Evolutionary conservation across 1,284 basidiomycete species (phyloP).

Genomic region (Apiotrichum brassicae): DNA sequence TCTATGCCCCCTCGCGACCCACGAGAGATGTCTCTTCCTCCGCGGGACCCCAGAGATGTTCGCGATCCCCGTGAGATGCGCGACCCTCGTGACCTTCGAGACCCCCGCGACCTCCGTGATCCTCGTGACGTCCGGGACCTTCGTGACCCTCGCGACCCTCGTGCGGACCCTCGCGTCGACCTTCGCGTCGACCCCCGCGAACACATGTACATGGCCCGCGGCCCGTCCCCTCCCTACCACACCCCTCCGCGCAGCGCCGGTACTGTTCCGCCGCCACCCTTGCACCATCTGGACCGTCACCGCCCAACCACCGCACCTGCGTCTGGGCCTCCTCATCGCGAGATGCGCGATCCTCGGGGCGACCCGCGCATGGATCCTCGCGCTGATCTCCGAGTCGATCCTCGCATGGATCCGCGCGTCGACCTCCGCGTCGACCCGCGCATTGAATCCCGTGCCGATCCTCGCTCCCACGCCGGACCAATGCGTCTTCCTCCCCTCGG

Average conservation of each 20-base stretch:
- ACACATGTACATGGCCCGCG: neutral
- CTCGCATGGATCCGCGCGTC: neutral
- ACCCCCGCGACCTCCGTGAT: neutral
- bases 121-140: slow-evolving; percentile 5
- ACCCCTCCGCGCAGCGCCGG: slow-evolving; percentile 11
- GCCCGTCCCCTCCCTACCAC: slow-evolving; percentile 1
- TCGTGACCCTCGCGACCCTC: slow-evolving; percentile 5
- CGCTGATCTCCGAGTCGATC: neutral
- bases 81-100: slow-evolving; percentile 1
- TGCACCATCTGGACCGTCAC: slow-evolving; percentile 3
- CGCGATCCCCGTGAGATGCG: slow-evolving; percentile 2
- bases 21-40: slow-evolving; percentile 2
- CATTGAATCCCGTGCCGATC: neutral
- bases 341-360: neutral
- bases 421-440: neutral
- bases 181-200: neutral
- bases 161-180: neutral
- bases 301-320: slow-evolving; percentile 1
- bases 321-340: slow-evolving; percentile 1
- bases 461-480: neutral
- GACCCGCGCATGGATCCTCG: neutral
- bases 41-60: no score
- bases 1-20: neutral
- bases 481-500: slow-evolving; percentile 9
- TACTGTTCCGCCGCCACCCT: neutral